Conservation (phyloP, 371 early-diverging fungal genomes). For the Apophysomyces elegans region DNA sequence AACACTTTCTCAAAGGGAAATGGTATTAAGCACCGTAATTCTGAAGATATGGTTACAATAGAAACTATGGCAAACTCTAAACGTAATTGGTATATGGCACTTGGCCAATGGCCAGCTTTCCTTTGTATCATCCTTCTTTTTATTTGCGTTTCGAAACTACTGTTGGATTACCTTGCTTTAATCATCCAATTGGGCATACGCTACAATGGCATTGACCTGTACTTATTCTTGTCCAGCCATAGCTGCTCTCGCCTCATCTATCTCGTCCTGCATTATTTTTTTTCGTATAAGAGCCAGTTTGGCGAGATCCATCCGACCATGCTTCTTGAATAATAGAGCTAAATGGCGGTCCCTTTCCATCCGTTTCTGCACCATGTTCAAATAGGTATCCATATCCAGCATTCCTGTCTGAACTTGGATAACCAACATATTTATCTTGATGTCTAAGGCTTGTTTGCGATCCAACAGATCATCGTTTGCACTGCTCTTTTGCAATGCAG, state of each 20-base stretch:
- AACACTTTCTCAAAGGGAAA: too few species aligned
- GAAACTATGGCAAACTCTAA: too few species aligned
- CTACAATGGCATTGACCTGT: too few species aligned
- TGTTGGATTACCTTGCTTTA: neutral
- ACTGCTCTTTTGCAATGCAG: slow-evolving; percentile 41
- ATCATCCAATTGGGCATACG: neutral
- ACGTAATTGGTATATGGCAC: too few species aligned
- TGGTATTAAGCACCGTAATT: too few species aligned
- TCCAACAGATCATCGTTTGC: slow-evolving; percentile 68
- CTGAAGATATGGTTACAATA: too few species aligned
- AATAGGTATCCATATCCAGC: slow-evolving; percentile 75
- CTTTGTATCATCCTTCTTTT: too few species aligned
- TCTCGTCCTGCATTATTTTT: slow-evolving; percentile 82
- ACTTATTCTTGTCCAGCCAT: slow-evolving; percentile 38
- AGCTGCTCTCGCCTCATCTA: slow-evolving; percentile 79
- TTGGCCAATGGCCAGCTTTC: too few species aligned
- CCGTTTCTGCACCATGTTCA: slow-evolving; percentile 55
- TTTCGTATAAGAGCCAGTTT: slow-evolving; percentile 68
- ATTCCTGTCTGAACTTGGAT: slow-evolving; percentile 77
- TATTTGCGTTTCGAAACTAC: too few species aligned
- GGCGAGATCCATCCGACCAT: slow-evolving; percentile 68
- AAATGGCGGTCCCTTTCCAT: slow-evolving; percentile 69
- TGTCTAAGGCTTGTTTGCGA: slow-evolving; percentile 68
- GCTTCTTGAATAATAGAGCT: slow-evolving; percentile 73
- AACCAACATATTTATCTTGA: slow-evolving; percentile 84